Base-by-base conservation (phyloP, 2,329 filamentous ascomycete genomes). In the Paraphaeosphaeria sporulosa region DNA sequence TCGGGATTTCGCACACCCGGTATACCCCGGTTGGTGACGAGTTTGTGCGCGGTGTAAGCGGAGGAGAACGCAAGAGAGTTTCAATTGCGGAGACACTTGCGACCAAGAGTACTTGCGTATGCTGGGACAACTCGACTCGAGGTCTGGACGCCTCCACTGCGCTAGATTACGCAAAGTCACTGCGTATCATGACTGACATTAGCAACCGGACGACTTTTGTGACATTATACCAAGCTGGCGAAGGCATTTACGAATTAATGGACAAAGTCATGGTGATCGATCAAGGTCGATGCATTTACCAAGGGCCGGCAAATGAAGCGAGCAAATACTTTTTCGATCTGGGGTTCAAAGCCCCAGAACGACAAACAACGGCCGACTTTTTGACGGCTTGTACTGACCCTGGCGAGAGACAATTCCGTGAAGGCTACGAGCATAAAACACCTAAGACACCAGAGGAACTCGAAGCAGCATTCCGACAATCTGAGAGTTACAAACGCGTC, bases 201-300 rank as follows among this genome's bases (percentile, higher is more conserved):
- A 89, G 85, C 70, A 87, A 91, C 65, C 85, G 89, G 8, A 91
- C 89, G 0, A 90, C 88, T 0, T 82, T 90, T 17, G 89, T 90
- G 1, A 91, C 90, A 0, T 81, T 92, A 0, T 92, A 92, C 74
- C 89, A 91, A 73, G 89, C 89, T 1, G 87, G 88, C 56, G 87
- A 91, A 71, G 86, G 85, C 23, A 90, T 91, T 61, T 91, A 90
- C 69, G 83, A 88, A 63, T 81, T 90, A 34, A 91, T 94, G 85
- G 91, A 95, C 74, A 94, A 94, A 76, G 91, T 94, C 2, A 76
- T 94, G 53, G 86, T 94, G 21, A 91, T 94, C 55, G 89, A 94
- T 65, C 81, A 86, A 52, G 91, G 91, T 1, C 86, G 88, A 4
- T 87, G 89, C 77, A 85, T 91, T 56, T 92, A 86, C 77, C 87